Evolutionary conservation across 805 yeast species (phyloP).

Genomic region (Metschnikowia lachancei): DNA sequence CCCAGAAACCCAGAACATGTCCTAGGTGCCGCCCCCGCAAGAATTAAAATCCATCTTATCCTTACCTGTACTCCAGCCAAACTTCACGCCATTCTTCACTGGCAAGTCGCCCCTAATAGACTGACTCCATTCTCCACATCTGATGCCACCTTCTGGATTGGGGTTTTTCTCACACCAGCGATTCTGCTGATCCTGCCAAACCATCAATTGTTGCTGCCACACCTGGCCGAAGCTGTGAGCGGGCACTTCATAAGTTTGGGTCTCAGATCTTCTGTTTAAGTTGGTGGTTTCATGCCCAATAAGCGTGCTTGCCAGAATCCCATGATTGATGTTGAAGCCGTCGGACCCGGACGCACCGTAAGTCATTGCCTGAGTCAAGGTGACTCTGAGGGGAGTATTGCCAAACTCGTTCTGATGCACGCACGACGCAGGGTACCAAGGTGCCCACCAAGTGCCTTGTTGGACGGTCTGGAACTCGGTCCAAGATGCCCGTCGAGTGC

Average conservation of each 20-base stretch:
- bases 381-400: background rate
- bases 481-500: constrained; percentile 3
- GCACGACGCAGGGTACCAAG: constrained; percentile 11
- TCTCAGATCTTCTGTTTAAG: background rate
- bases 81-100: constrained; percentile 4
- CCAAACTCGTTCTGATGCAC: constrained; percentile 5
- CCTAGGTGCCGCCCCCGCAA: constrained; percentile 6
- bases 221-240: constrained; percentile 7
- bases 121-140: constrained; percentile 8
- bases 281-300: background rate
- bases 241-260: background rate
- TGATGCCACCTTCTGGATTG: background rate
- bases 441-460: constrained; percentile 4
- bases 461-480: background rate
- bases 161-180: background rate
- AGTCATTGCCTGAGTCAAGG: background rate
- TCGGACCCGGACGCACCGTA: background rate
- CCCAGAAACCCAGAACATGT: too few species aligned
- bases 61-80: constrained; percentile 8
- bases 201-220: constrained; percentile 2
- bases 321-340: background rate
- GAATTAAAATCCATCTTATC: constrained; percentile 5
- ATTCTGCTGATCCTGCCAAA: constrained; percentile 2
- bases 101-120: constrained; percentile 4
- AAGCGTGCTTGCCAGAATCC: background rate